Conservation (phyloP, 2,329 filamentous ascomycete genomes). For the Cladosporium cucumerinum region DNA sequence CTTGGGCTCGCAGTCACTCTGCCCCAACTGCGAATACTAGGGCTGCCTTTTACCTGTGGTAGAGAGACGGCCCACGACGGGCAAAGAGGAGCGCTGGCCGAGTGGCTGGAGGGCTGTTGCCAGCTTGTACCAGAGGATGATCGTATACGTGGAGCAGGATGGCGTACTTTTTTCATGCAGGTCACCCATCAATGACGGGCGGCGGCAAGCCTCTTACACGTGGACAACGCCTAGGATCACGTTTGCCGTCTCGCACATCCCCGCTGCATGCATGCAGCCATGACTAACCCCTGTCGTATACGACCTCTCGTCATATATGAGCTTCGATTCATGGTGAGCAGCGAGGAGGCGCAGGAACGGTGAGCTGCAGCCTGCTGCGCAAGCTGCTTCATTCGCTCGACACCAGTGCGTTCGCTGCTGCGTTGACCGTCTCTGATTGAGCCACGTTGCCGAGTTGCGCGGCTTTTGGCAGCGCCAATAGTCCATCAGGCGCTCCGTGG, state of each 20-base stretch:
- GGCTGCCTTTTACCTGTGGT: not conserved
- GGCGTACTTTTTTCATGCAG: conserved; percentile 6
- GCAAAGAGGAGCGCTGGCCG: not conserved
- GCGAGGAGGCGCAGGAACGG: conserved; percentile 2
- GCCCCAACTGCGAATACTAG: not conserved
- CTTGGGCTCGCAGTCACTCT: not conserved
- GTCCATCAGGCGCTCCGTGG: not conserved
- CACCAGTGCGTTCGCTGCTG: not conserved
- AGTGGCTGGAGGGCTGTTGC: not conserved
- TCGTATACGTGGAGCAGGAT: conserved; percentile 6
- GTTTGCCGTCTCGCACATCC: not conserved
- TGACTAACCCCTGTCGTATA: conserved; percentile 6
- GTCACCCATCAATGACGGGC: conserved; percentile 5
- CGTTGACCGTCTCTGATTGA: not conserved
- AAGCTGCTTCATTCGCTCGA: not conserved
- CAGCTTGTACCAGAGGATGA: not conserved
- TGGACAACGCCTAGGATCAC: conserved; percentile 7
- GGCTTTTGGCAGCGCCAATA: conserved; percentile 1
- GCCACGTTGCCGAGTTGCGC: not conserved
- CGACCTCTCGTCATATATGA: not conserved
- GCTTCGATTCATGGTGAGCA: not conserved
- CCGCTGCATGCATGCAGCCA: conserved; percentile 8
- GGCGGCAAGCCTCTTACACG: conserved; percentile 9
- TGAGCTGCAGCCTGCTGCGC: not conserved
- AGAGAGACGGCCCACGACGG: not conserved